Base-by-base conservation (phyloP, 2,329 filamentous ascomycete species). In the Botryotinia calthae region DNA sequence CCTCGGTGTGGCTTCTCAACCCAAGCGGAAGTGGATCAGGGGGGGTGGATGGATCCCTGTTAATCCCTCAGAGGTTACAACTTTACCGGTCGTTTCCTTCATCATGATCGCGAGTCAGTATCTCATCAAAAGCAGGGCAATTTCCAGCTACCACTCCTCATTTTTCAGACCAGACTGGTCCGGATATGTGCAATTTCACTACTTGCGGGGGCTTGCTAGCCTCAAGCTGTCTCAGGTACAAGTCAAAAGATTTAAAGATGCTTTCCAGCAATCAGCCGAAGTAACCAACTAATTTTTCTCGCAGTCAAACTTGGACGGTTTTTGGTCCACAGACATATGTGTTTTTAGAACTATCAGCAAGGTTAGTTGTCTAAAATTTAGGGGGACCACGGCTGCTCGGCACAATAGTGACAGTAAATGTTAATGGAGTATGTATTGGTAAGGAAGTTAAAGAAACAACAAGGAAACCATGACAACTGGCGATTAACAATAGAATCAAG, bases 1-100 rank as follows among this genome's bases (percentile, higher is more conserved):
- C 44, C 48, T 72, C 63, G 54, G 63, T 68, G 42, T 59, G 62
- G 70, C 28, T 67, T 72, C 34, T 72, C 7, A 58, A 34, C 10
- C 51, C 25, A 18, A 31, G 40, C 6, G 40, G 16, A 31, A 34
- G 54, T 44, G 37, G 37, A 63, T 31, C 18, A 40, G 42, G 42
- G 68, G 54, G 7, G 20, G 56, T 37, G 37, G 34, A 67, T 54
- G 28, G 44, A 71, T 71, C 69, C 59, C 42, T 71, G 44, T n/a
- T 28, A 51, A 40, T n/a, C 59, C 34, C 64, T 37, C 37, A 67
- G 34, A 54, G 25, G 51, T 56, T 56, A 56, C 51, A 56, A 56
- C 51, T 67, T 67, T 67, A 14, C 25, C 34, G 37, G 37, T 20
- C 18, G 16, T 40, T 40, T 54, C 46, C 37, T 51, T 51, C 63